Conservation (phyloP, 257 asterid species). For the Penstemon newberryi region DNA sequence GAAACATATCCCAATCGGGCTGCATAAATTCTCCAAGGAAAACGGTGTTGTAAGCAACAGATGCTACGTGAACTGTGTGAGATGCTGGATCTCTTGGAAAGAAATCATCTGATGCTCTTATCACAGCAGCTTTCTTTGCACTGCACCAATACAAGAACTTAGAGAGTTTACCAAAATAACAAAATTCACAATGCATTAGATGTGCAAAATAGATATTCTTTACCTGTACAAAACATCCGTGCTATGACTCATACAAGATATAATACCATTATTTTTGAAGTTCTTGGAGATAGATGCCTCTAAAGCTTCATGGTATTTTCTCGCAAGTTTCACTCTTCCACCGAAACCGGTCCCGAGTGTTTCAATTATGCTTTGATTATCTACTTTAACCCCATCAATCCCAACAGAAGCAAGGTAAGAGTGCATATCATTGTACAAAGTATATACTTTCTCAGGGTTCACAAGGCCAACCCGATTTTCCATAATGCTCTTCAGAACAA, state of each 20-base stretch:
- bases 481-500: slow-evolving; percentile 54
- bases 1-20: slow-evolving; percentile 99
- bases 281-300: slow-evolving; percentile 78
- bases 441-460: slow-evolving; percentile 74
- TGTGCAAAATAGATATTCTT: background rate
- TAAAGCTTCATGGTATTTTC: slow-evolving; percentile 41
- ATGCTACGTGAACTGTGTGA: slow-evolving; percentile 93
- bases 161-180: background rate
- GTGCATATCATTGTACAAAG: slow-evolving; percentile 72
- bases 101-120: slow-evolving; percentile 88
- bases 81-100: slow-evolving; percentile 97
- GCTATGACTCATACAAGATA: slow-evolving; percentile 94
- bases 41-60: slow-evolving; percentile 86
- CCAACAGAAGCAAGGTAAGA: slow-evolving; percentile 80
- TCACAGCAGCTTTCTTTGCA: slow-evolving; percentile 69
- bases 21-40: slow-evolving; percentile 96
- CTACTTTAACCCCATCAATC: slow-evolving; percentile 79
- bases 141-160: slow-evolving; percentile 34
- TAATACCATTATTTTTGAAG: slow-evolving; percentile 83
- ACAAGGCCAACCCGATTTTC: slow-evolving; percentile 86
- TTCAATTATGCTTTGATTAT: slow-evolving; percentile 83
- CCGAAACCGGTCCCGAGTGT: slow-evolving; percentile 93
- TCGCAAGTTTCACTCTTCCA: slow-evolving; percentile 80
- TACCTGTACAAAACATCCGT: slow-evolving; percentile 89
- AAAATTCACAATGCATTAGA: background rate